Evolutionary conservation across 768 basidiomycete genomes (phyloP).

Genomic region (Lentinula boryana): DNA sequence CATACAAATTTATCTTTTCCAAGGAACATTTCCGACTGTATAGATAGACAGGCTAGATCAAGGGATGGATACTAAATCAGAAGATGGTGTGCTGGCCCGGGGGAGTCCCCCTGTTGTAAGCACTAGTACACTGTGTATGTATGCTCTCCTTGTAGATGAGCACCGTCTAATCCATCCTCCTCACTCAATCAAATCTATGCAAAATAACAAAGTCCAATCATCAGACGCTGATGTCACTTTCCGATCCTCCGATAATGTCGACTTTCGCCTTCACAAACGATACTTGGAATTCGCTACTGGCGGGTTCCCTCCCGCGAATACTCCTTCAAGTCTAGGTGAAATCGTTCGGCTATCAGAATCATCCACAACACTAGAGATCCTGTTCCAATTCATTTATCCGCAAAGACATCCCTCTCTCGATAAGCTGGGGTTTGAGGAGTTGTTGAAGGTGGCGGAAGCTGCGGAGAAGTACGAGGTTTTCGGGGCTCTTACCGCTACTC

Average conservation of each 20-base stretch:
- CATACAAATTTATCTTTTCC: neutral
- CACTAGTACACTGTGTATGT: neutral
- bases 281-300: slow-evolving; percentile 5
- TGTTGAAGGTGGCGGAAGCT: slow-evolving; percentile 7
- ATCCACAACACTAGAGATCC: slow-evolving; percentile 5
- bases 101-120: neutral
- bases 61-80: neutral
- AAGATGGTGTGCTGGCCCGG: neutral
- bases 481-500: neutral
- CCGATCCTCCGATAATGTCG: slow-evolving; percentile 7
- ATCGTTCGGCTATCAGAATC: slow-evolving; percentile 6
- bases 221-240: slow-evolving; percentile 7
- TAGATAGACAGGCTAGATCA: neutral
- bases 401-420: slow-evolving; percentile 7
- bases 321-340: slow-evolving; percentile 4
- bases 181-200: neutral
- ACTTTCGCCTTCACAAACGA: slow-evolving; percentile 6
- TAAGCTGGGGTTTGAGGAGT: neutral
- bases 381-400: slow-evolving; percentile 9
- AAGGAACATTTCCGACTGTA: neutral
- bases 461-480: slow-evolving; percentile 11
- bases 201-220: neutral
- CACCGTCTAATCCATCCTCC: neutral
- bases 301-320: slow-evolving; percentile 3
- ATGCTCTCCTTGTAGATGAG: neutral